These are phyloP conservation scores for Coemansia sp. DNA, from an alignment of 192 early-diverging fungal genomes.

Conservation along the genomic window DNA sequence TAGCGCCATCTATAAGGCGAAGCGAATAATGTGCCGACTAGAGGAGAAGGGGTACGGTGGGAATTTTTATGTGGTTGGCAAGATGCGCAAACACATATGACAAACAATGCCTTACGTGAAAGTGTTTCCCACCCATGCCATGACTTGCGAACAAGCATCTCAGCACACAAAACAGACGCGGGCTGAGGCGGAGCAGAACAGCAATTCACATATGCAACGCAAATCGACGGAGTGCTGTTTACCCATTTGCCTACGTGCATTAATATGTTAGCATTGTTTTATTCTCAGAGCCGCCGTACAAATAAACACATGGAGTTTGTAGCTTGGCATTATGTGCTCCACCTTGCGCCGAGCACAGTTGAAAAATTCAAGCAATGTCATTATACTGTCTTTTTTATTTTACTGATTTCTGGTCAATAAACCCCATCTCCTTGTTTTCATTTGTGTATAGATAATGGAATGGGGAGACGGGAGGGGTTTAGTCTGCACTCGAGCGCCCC, in stretches of 20 bases:
- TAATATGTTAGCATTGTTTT: background rate
- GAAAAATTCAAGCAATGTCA: background rate
- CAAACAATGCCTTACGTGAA: background rate
- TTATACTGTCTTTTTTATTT: constrained; percentile 3
- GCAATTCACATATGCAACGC: background rate
- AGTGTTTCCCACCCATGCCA: background rate
- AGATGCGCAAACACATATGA: background rate
- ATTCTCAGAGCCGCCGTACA: constrained; percentile 4
- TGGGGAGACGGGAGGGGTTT: background rate
- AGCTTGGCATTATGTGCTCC: background rate
- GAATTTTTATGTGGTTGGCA: background rate
- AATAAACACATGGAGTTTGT: background rate
- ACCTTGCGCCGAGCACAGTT: background rate
- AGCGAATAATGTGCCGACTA: background rate
- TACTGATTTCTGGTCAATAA: constrained; percentile 1
- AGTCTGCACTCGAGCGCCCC: background rate
- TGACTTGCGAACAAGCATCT: background rate
- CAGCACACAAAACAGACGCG: background rate
- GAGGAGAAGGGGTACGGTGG: background rate
- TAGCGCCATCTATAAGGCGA: background rate
- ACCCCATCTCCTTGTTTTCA: background rate
- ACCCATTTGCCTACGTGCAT: constrained; percentile 6
- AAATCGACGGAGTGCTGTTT: background rate
- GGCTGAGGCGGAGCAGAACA: background rate
- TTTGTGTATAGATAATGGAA: background rate